A percentile compares a stretch with the other conserved stretches of the same genome.
phyloP scores from a whole-genome alignment of 768 basidiomycete genomes.

The Lyophyllum shimeji region DNA sequence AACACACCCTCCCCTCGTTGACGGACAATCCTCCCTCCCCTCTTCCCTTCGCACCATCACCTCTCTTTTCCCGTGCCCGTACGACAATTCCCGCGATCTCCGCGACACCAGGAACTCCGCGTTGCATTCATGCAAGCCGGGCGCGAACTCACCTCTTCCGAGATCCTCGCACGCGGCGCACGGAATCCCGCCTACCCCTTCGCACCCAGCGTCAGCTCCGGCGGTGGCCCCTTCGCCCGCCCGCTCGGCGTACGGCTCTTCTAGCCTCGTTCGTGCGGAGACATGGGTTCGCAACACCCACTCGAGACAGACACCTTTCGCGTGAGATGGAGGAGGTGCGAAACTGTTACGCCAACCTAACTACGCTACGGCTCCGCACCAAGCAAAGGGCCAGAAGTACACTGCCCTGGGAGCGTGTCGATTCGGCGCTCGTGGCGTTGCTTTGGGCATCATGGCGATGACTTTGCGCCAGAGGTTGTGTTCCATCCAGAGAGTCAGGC shows the following conservation, averaged over 20 bases:
- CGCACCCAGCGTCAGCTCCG: background rate
- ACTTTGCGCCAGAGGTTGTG: background rate
- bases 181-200: background rate
- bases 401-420: too few species aligned
- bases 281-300: too few species aligned
- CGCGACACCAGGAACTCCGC: conserved; percentile 45
- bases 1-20: background rate
- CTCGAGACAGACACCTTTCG: too few species aligned
- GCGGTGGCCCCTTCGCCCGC: background rate
- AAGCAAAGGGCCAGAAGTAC: too few species aligned
- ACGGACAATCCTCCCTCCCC: too few species aligned
- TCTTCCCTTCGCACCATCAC: background rate
- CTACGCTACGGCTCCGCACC: too few species aligned
- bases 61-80: background rate
- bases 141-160: conserved; percentile 45
- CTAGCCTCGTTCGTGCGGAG: background rate
- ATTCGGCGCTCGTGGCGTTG: too few species aligned
- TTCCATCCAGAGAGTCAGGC: background rate
- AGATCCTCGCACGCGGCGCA: conserved; percentile 24
- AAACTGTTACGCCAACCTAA: too few species aligned
- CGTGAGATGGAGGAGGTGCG: too few species aligned
- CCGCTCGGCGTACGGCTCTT: background rate
- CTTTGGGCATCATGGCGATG: too few species aligned
- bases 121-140: conserved; percentile 41
- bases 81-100: background rate